Evolutionary conservation across 1,284 basidiomycete species (phyloP).

Genomic region (Fomitopsis palustris): DNA sequence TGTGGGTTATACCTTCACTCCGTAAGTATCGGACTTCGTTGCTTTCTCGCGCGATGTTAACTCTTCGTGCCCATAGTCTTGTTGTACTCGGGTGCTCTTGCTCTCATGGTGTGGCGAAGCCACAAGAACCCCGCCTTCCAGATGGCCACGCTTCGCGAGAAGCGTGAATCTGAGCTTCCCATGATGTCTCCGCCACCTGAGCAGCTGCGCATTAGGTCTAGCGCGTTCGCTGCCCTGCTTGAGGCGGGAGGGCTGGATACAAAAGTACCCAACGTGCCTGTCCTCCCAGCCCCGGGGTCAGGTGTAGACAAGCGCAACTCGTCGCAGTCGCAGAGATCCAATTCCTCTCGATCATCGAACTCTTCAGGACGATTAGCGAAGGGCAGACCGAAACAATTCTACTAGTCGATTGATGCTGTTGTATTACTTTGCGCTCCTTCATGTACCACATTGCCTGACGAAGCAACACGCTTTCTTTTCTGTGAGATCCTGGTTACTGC

Average conservation of each 20-base stretch:
- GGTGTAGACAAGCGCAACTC: background rate
- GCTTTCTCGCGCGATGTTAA: background rate
- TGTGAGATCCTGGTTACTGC: background rate
- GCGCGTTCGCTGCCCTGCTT: constrained; percentile 1
- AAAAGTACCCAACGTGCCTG: background rate
- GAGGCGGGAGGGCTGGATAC: background rate
- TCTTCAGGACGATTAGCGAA: constrained; percentile 23
- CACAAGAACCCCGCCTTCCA: constrained; percentile 12
- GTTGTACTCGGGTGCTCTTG: constrained; percentile 35
- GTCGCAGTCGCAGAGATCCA: background rate
- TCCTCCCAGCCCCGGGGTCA: background rate
- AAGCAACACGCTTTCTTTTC: background rate
- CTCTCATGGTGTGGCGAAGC: constrained; percentile 29
- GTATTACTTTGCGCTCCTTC: background rate
- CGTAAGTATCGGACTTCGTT: constrained; percentile 33
- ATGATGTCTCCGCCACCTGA: constrained; percentile 21
- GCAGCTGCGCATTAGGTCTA: constrained; percentile 3
- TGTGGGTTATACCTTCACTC: constrained; percentile 53
- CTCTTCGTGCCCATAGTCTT: constrained; percentile 29
- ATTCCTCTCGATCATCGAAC: constrained; percentile 10
- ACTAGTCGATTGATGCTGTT: background rate
- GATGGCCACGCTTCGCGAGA: constrained; percentile 8
- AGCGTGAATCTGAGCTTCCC: constrained; percentile 17
- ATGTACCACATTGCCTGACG: background rate
- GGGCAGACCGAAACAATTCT: constrained; percentile 5